Conservation (phyloP, 2,329 filamentous ascomycete species). For the Lecanicillium sp. region DNA sequence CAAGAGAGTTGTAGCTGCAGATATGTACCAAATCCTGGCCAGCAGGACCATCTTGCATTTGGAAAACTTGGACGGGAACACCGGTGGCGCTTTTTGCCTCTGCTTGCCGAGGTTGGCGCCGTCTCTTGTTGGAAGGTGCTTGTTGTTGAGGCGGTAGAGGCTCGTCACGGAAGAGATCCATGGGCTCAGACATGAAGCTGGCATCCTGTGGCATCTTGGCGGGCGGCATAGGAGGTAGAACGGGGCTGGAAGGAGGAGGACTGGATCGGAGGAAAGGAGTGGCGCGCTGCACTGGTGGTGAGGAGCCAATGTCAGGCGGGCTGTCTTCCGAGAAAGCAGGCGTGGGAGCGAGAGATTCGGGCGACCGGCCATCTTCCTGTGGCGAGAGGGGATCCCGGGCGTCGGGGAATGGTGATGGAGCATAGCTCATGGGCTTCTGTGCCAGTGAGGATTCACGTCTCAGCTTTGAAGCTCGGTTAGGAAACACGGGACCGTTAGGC, state of each 20-base stretch:
- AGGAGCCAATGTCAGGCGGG: constrained; percentile 79
- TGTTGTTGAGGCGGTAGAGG: constrained; percentile 37
- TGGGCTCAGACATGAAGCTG: constrained; percentile 76
- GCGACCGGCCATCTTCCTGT: constrained; percentile 48
- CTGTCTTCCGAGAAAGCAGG: constrained; percentile 57
- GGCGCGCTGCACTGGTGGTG: constrained; percentile 71
- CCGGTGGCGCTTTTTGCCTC: constrained; percentile 30
- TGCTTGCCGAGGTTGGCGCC: constrained; percentile 15
- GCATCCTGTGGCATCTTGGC: constrained; percentile 64
- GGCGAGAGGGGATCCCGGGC: constrained; percentile 35
- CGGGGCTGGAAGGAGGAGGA: constrained; percentile 73
- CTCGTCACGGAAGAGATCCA: constrained; percentile 59
- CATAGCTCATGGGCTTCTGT: constrained; percentile 44
- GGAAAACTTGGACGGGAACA: constrained; percentile 39
- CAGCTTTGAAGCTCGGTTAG: constrained; percentile 32
- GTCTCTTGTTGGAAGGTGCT: constrained; percentile 22
- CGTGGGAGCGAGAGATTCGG: constrained; percentile 47
- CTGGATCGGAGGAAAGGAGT: constrained; percentile 50
- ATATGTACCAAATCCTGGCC: constrained; percentile 32
- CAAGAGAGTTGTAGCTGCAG: constrained; percentile 28
- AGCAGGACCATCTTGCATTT: constrained; percentile 30
- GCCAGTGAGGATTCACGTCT: constrained; percentile 56
- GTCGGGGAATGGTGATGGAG: constrained; percentile 35
- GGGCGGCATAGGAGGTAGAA: constrained; percentile 57
- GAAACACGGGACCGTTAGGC: constrained; percentile 44